These are phyloP conservation scores for Salix dunnii DNA, from an alignment of 345 rosid species.

Conservation along the genomic window DNA sequence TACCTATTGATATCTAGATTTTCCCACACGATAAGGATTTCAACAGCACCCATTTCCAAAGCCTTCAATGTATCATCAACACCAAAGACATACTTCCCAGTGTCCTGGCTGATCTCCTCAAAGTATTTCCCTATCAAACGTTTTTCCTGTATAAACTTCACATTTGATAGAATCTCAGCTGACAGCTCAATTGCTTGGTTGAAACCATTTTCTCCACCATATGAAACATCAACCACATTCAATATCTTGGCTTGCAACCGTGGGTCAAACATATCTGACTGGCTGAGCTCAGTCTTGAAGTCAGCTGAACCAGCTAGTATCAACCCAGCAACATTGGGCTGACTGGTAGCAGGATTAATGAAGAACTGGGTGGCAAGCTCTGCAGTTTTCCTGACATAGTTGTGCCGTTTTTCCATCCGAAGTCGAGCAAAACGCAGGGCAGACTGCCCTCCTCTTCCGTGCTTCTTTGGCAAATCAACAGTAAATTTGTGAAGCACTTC, in stretches of 20 bases:
- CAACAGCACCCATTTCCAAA: constrained; percentile 29
- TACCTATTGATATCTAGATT: constrained; percentile 35
- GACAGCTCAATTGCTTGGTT: constrained; percentile 35
- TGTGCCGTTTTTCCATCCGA: constrained; percentile 31
- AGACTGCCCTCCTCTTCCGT: constrained; percentile 51
- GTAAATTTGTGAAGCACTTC: constrained; percentile 40
- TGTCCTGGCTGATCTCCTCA: constrained; percentile 37
- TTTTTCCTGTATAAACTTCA: constrained; percentile 31
- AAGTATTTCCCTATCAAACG: constrained; percentile 35
- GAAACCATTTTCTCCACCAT: constrained; percentile 30
- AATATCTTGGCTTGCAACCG: constrained; percentile 30
- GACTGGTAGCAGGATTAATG: constrained; percentile 24
- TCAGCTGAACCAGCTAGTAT: constrained; percentile 37
- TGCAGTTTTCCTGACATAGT: constrained; percentile 38
- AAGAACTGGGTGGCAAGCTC: constrained; percentile 36
- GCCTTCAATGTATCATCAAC: constrained; percentile 38
- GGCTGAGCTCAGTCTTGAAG: constrained; percentile 35
- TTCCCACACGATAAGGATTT: constrained; percentile 36
- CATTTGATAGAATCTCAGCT: constrained; percentile 30
- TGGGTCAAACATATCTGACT: constrained; percentile 35
- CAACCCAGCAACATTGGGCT: constrained; percentile 29
- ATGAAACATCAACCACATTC: constrained; percentile 30
- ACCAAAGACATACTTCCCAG: constrained; percentile 32
- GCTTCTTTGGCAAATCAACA: constrained; percentile 44
- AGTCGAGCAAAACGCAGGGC: constrained; percentile 42